Conservation (phyloP, 2,329 filamentous ascomycete species). For the Penicillium decumbens region DNA sequence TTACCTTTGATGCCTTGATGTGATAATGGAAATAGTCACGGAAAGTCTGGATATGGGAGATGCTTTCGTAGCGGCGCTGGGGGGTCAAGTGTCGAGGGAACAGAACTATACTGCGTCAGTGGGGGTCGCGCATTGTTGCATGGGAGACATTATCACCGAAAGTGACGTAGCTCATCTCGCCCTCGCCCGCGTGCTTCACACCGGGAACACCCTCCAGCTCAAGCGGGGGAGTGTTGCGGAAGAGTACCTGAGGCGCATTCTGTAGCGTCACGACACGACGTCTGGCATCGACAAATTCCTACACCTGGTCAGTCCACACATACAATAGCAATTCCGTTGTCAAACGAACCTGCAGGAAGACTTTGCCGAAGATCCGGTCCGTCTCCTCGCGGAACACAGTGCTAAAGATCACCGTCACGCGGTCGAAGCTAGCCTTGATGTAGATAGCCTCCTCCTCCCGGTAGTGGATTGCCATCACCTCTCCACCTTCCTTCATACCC, state of each 20-base stretch:
- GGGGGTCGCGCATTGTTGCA: background rate
- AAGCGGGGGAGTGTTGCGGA: slow-evolving; percentile 87
- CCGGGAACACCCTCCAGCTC: slow-evolving; percentile 84
- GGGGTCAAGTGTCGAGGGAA: slow-evolving; percentile 92
- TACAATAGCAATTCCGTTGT: background rate
- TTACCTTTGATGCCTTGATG: slow-evolving; percentile 93
- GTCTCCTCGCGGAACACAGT: slow-evolving; percentile 98
- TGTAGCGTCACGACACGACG: slow-evolving; percentile 76
- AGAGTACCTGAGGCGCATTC: slow-evolving; percentile 95
- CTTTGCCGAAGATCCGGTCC: slow-evolving; percentile 93
- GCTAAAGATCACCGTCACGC: slow-evolving; percentile 98
- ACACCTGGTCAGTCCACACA: slow-evolving; percentile 7
- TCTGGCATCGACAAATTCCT: slow-evolving; percentile 93
- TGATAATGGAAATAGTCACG: slow-evolving; percentile 99
- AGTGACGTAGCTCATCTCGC: slow-evolving; percentile 94
- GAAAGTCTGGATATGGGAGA: slow-evolving; percentile 99
- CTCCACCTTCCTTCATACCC: slow-evolving; percentile 79
- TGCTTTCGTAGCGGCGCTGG: slow-evolving; percentile 87
- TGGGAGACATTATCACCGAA: slow-evolving; percentile 63
- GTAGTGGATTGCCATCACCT: slow-evolving; percentile 96
- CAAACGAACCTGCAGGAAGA: slow-evolving; percentile 70
- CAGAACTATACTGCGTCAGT: slow-evolving; percentile 58
- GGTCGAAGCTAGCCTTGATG: slow-evolving; percentile 94
- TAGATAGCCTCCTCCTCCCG: slow-evolving; percentile 98
- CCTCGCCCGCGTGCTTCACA: slow-evolving; percentile 68